Evolutionary conservation across 768 basidiomycete genomes (phyloP), one percentile per base, ranked within the genome.

Genomic region (Trametes gibbosa): DNA sequence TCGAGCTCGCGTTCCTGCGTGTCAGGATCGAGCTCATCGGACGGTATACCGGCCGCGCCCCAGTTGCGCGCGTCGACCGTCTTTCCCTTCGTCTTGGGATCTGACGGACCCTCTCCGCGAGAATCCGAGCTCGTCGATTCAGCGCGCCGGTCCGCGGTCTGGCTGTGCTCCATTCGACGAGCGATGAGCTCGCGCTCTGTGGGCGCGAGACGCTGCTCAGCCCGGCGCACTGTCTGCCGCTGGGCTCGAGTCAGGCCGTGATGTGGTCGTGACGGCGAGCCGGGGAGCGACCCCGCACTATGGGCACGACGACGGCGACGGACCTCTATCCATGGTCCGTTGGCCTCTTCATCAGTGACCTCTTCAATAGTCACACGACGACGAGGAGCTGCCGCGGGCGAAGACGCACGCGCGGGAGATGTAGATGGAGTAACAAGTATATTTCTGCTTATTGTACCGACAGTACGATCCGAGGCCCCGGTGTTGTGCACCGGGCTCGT

Each of bases 41-140:
- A 7, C 0, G 53, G 60, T n/a, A 66, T 60, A 5, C 39, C 52
- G 16, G 41, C 58, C 1, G 52, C 56, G 40, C 65, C 65, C 65
- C 65, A 66, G 49, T 66, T 63, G 23, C 63, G 58, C 16, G 63
- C 60, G 25, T 66, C 63, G 3, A 64, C 50, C 1, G 61, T 50
- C 52, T 66, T 66, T 2, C 63, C 65, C 49, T 66, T 63, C 12
- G 13, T 5, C 35, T 16, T 23, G 12, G 47, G 43, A 5, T 48
- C 42, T 3, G 65, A 66, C 2, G 63, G 56, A 1, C 65, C 65
- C 35, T 62, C 63, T 2, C 58, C 65, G 0, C 45, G 56, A 8
- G 59, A 56, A 37, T 52, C 50, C 12, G 63, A 29, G 29, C 60
- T 60, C 5, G 17, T 21, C 2, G 42, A 29, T 0, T 5, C 23